Conservation (phyloP, 225 moss, liverwort and hornwort species). For the Neckera pumila region DNA sequence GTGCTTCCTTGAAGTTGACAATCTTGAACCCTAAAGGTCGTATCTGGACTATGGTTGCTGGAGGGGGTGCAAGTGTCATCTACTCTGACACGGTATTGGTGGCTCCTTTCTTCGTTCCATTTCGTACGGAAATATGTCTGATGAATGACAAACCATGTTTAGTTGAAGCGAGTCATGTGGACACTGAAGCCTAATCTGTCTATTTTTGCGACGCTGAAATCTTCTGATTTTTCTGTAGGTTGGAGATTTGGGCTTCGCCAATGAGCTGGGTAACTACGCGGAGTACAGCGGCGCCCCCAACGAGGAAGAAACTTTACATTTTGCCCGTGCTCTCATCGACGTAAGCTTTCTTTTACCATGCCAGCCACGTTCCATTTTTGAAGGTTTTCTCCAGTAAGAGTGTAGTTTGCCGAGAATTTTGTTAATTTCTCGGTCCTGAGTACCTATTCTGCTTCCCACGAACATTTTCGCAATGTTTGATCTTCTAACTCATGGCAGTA, state of each 20-base stretch:
- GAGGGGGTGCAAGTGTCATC: conserved; percentile 97
- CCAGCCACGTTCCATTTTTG: neutral
- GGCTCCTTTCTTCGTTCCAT: neutral
- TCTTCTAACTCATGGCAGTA: neutral
- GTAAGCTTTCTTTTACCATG: conserved; percentile 11
- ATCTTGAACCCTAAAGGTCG: conserved; percentile 93
- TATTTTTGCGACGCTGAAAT: neutral
- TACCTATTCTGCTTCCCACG: neutral
- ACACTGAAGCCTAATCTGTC: neutral
- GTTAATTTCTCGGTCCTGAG: neutral
- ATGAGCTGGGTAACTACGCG: conserved; percentile 65
- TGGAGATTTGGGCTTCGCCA: conserved; percentile 58
- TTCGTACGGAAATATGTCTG: no score
- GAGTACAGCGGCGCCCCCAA: conserved; percentile 68
- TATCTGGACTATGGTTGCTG: conserved; percentile 99
- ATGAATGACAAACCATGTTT: neutral
- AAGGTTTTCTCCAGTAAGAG: neutral
- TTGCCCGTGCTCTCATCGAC: conserved; percentile 48
- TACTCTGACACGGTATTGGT: conserved; percentile 81
- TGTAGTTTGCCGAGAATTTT: neutral
- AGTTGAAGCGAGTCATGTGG: neutral
- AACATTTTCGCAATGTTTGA: neutral
- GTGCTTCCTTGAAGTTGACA: conserved; percentile 89
- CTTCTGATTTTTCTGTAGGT: conserved; percentile 27
- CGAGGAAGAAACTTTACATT: conserved; percentile 62